These are phyloP conservation scores for Aaosphaeria pasadenensis DNA, from an alignment of 2,329 filamentous ascomycete genomes.

Conservation along the genomic window DNA sequence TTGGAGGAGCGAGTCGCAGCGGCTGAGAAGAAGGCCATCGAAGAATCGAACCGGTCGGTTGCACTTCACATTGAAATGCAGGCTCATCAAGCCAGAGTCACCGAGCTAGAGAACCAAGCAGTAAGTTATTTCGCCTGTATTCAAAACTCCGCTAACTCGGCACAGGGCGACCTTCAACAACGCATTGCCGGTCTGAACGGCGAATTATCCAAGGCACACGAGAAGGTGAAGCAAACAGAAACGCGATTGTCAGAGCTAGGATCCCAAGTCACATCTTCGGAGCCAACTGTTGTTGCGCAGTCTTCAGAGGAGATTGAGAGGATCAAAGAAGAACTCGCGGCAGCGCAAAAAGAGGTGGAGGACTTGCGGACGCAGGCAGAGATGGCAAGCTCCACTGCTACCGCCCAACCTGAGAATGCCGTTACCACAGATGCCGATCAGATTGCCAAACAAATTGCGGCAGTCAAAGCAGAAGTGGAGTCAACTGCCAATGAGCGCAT, in stretches of 20 bases:
- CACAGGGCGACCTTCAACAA: constrained; percentile 39
- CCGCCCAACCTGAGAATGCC: constrained; percentile 4
- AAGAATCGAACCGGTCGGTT: constrained; percentile 36
- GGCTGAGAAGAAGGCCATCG: constrained; percentile 40
- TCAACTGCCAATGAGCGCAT: constrained; percentile 43
- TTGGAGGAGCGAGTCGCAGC: constrained; percentile 36
- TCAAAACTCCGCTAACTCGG: constrained; percentile 10
- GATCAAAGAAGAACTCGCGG: constrained; percentile 41
- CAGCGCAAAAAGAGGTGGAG: constrained; percentile 46
- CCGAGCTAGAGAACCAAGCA: constrained; percentile 62
- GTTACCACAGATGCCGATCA: constrained; percentile 38
- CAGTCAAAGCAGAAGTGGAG: constrained; percentile 32
- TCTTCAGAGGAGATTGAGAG: constrained; percentile 21
- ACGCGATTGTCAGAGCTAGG: constrained; percentile 10
- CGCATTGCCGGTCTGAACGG: constrained; percentile 33
- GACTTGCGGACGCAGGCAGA: constrained; percentile 39
- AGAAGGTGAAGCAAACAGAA: constrained; percentile 8
- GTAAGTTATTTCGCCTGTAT: constrained; percentile 20
- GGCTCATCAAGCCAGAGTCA: constrained; percentile 59
- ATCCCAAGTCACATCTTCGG: neutral
- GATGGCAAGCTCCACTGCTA: constrained; percentile 13
- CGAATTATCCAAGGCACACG: constrained; percentile 29
- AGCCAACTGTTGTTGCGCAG: neutral
- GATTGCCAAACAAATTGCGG: neutral
- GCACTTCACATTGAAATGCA: constrained; percentile 40